phyloP scores from a whole-genome alignment of 495 filamentous ascomycete species.

The Collariella sp. region DNA sequence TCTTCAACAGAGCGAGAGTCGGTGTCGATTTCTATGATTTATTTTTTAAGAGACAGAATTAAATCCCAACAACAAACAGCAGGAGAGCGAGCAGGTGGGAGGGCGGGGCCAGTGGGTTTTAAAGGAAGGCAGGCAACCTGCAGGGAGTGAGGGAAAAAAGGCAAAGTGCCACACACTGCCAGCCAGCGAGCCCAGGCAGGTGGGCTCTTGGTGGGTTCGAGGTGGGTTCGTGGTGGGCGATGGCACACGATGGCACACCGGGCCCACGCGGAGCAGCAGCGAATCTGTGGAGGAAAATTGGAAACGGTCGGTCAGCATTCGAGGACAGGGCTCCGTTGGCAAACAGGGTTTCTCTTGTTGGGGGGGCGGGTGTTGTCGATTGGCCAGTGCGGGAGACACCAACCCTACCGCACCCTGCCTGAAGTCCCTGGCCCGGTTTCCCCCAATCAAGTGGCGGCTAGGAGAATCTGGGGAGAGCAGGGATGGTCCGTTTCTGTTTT shows the following conservation, averaged over 20 bases:
- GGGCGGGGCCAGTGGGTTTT: constrained; percentile 21
- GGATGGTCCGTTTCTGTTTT: neutral
- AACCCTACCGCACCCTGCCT: neutral
- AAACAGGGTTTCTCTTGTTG: constrained; percentile 1
- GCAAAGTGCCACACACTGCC: constrained; percentile 4
- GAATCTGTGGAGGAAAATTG: constrained; percentile 18
- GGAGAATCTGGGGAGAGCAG: constrained; percentile 25
- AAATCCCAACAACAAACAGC: constrained; percentile 1
- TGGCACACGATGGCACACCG: neutral
- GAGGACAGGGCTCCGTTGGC: constrained; percentile 2
- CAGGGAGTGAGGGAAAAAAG: constrained; percentile 15
- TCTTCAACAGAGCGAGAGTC: neutral
- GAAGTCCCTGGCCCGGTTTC: too few species aligned
- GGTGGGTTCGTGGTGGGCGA: neutral
- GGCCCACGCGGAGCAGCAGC: constrained; percentile 8
- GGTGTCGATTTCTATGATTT: neutral
- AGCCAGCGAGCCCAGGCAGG: constrained; percentile 4
- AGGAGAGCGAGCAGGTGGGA: constrained; percentile 12
- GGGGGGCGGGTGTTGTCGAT: neutral
- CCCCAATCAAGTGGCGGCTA: constrained; percentile 3
- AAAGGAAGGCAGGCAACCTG: constrained; percentile 9
- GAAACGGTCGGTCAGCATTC: constrained; percentile 16
- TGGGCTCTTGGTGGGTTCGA: too few species aligned
- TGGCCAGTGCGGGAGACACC: neutral
- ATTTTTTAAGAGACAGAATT: too few species aligned